Conservation (phyloP, 495 filamentous ascomycete genomes). For the Jackrogersella multiformis region DNA sequence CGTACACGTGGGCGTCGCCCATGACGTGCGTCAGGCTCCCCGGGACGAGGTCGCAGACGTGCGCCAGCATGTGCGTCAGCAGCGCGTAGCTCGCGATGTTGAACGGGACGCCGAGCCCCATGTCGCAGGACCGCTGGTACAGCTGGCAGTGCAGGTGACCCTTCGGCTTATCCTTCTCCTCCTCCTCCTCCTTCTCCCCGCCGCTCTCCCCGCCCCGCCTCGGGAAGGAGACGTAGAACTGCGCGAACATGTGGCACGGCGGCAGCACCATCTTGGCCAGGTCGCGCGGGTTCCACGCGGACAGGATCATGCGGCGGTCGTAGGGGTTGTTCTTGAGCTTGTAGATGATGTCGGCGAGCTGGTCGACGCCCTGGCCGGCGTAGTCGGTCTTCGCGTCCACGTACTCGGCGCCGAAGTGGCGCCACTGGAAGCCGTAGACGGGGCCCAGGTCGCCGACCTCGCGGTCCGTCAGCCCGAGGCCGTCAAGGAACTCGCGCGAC, state of each 20-base stretch:
- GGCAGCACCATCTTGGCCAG: slow-evolving; percentile 90
- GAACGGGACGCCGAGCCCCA: slow-evolving; percentile 97
- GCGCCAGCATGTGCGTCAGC: slow-evolving; percentile 91
- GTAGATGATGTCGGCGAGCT: slow-evolving; percentile 84
- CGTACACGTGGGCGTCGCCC: slow-evolving; percentile 96
- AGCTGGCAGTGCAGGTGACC: slow-evolving; percentile 83
- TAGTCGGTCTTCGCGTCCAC: slow-evolving; percentile 82
- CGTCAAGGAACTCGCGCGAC: slow-evolving; percentile 86
- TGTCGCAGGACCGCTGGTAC: slow-evolving; percentile 95
- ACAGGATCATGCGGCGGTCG: slow-evolving; percentile 87
- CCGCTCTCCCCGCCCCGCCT: slow-evolving; percentile 42
- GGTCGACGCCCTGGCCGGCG: slow-evolving; percentile 87
- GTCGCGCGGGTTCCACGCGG: slow-evolving; percentile 92
- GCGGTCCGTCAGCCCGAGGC: slow-evolving; percentile 78
- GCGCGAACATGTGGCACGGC: slow-evolving; percentile 98
- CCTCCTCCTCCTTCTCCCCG: slow-evolving; percentile 47
- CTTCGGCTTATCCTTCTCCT: slow-evolving; percentile 51
- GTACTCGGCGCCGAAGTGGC: slow-evolving; percentile 95
- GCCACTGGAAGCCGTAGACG: slow-evolving; percentile 99
- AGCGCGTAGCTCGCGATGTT: slow-evolving; percentile 96
- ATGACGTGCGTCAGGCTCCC: slow-evolving; percentile 90
- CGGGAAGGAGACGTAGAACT: slow-evolving; percentile 93
- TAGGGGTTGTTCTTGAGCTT: slow-evolving; percentile 84
- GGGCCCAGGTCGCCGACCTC: slow-evolving; percentile 90
- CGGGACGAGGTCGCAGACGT: slow-evolving; percentile 81